Percentiles rank a stretch among this genome's conserved stretches.
These are phyloP conservation scores for Dipodascus albidus DNA, from an alignment of 805 yeast genomes.

Conservation along the genomic window DNA sequence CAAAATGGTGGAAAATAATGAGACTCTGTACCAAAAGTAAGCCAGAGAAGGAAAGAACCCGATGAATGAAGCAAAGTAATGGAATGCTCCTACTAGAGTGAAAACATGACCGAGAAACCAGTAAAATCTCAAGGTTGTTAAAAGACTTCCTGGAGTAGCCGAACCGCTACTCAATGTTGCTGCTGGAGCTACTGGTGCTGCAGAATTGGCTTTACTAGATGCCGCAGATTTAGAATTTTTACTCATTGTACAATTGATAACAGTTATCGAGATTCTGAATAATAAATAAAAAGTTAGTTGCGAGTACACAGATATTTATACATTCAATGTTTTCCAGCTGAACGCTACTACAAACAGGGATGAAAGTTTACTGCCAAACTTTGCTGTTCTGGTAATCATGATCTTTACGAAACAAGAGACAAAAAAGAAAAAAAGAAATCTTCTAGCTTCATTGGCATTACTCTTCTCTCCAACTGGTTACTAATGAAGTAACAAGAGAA, in stretches of 20 bases:
- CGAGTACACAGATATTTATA: background rate
- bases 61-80: constrained; percentile 29
- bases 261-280: no score
- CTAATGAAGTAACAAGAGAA: background rate
- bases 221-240: background rate
- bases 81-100: constrained; percentile 31
- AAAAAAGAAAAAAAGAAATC: background rate
- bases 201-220: background rate
- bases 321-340: background rate
- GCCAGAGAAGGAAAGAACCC: constrained; percentile 24
- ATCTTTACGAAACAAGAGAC: background rate
- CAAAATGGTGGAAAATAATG: constrained; percentile 51
- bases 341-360: constrained; percentile 1
- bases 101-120: constrained; percentile 35
- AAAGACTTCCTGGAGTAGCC: background rate
- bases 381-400: background rate
- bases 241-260: background rate
- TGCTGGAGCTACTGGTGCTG: background rate
- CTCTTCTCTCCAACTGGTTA: background rate
- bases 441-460: background rate
- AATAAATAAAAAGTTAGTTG: no score
- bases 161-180: background rate
- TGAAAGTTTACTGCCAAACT: background rate
- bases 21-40: constrained; percentile 40
- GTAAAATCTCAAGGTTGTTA: background rate